Percentiles rank a stretch among this genome's conserved stretches.
Conservation (phyloP, 257 asterid species). For the Cruciata laevipes region DNA sequence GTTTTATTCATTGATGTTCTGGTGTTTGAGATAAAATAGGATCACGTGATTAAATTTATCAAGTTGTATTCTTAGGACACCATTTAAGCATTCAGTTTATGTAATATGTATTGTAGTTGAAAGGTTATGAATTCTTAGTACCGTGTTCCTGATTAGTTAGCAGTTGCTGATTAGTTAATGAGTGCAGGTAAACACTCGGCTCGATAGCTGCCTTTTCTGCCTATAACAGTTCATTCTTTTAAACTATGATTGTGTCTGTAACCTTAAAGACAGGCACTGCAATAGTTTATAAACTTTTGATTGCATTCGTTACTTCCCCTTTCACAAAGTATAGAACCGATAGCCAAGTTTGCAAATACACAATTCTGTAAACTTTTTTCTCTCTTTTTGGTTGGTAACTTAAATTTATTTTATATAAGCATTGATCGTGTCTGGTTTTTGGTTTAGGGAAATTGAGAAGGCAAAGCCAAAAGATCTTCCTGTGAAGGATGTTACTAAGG, state of each 20-base stretch:
- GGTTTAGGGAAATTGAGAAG: neutral
- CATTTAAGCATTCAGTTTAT: too few species aligned
- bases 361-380: neutral
- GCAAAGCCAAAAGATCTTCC: neutral
- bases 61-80: too few species aligned
- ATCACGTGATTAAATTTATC: too few species aligned
- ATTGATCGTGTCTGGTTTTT: slow-evolving; percentile 10
- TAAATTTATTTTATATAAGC: neutral
- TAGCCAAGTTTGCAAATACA: neutral
- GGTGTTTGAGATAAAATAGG: too few species aligned
- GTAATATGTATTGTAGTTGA: too few species aligned
- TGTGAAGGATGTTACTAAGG: neutral
- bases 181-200: neutral
- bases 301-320: neutral
- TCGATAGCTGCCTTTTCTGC: neutral
- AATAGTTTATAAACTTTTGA: neutral
- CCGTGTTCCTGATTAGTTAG: neutral
- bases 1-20: too few species aligned
- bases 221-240: neutral
- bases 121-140: neutral
- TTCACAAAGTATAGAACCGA: neutral
- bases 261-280: neutral
- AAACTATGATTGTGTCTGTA: neutral
- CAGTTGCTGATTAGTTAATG: neutral
- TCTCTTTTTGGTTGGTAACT: neutral